Conservation (phyloP, 495 filamentous ascomycete species). For the Penicillium roqueforti region DNA sequence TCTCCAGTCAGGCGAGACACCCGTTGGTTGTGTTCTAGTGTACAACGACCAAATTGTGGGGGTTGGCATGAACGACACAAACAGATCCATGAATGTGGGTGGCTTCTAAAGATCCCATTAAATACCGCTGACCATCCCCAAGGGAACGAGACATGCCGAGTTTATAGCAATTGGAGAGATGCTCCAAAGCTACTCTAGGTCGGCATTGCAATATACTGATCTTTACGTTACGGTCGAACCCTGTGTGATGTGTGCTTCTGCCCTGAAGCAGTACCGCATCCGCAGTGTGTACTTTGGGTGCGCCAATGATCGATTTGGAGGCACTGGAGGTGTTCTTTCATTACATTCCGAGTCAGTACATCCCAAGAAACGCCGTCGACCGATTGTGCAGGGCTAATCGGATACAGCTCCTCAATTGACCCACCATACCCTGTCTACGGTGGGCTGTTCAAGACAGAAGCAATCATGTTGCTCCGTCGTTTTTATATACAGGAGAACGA, state of each 20-base stretch:
- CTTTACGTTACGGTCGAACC: conserved; percentile 97
- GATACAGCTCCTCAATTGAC: conserved; percentile 55
- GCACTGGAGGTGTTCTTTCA: conserved; percentile 84
- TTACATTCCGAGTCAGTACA: conserved; percentile 68
- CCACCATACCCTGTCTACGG: conserved; percentile 70
- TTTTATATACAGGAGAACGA: conserved; percentile 98
- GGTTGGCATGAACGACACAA: conserved; percentile 92
- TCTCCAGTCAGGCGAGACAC: conserved; percentile 80
- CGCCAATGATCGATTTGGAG: conserved; percentile 91
- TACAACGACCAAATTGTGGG: conserved; percentile 70
- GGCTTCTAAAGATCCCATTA: not conserved
- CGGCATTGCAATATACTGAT: conserved; percentile 63
- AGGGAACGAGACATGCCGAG: conserved; percentile 93
- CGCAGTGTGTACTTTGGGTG: conserved; percentile 90
- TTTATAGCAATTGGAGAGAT: conserved; percentile 75
- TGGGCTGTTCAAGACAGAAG: conserved; percentile 80
- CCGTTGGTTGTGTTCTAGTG: conserved; percentile 93
- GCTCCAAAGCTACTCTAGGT: conserved; percentile 51
- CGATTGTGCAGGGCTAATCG: conserved; percentile 11
- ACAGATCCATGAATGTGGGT: conserved; percentile 67
- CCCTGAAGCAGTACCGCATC: conserved; percentile 78
- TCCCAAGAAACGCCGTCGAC: not conserved
- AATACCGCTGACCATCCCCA: conserved; percentile 4
- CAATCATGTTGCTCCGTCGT: conserved; percentile 81
- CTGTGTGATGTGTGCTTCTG: conserved; percentile 97